These are phyloP conservation scores for Schoenoplectus triqueter DNA, from an alignment of 202 grass and related monocot genomes.

Conservation along the genomic window DNA sequence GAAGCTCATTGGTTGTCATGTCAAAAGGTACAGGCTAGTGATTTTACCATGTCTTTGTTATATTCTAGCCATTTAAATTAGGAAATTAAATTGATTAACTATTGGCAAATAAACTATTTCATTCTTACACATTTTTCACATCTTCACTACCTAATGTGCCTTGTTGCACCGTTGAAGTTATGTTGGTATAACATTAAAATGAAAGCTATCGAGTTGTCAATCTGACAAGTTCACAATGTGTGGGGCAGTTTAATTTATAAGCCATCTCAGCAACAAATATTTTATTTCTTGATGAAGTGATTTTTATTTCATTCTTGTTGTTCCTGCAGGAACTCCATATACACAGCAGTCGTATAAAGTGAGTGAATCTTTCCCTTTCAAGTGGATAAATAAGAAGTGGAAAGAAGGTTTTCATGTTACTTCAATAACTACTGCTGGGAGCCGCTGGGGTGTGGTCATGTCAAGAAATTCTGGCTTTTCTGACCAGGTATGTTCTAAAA, in stretches of 20 bases:
- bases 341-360: slow-evolving; percentile 99
- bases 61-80: slow-evolving; percentile 10
- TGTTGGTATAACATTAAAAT: background rate
- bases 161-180: slow-evolving; percentile 17
- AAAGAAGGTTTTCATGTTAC: slow-evolving; percentile 99
- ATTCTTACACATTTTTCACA: background rate
- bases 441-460: slow-evolving; percentile 95
- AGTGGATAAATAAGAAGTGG: slow-evolving; percentile 99
- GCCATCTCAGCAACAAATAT: background rate
- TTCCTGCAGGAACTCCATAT: slow-evolving; percentile 79
- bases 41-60: slow-evolving; percentile 34
- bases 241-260: background rate
- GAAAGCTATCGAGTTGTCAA: background rate
- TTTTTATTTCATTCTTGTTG: slow-evolving; percentile 20
- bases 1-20: slow-evolving; percentile 97
- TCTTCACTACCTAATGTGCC: background rate
- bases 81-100: background rate
- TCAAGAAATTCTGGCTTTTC: slow-evolving; percentile 91
- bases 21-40: slow-evolving; percentile 72
- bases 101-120: background rate
- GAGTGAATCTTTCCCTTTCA: slow-evolving; percentile 95
- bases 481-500: slow-evolving; percentile 68
- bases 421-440: slow-evolving; percentile 92
- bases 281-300: slow-evolving; percentile 3
- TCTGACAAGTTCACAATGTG: background rate